Conservation (phyloP, 2,329 filamentous ascomycete genomes). For the Epichloe uncinata region DNA sequence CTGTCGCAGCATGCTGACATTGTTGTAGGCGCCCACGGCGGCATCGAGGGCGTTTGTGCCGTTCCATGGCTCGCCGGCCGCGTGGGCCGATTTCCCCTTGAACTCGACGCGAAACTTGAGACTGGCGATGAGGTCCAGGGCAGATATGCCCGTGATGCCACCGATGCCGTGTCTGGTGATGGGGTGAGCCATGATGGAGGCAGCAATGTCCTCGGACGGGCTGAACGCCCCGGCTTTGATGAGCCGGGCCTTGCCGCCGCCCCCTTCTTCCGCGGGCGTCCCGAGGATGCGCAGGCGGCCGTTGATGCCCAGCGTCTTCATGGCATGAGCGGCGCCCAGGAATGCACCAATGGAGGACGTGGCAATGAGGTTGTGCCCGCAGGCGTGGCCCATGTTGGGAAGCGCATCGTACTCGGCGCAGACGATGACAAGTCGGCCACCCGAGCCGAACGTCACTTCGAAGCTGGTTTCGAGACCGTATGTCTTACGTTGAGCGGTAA, state of each 20-base stretch:
- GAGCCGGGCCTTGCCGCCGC: slow-evolving; percentile 23
- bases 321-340: slow-evolving; percentile 20
- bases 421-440: slow-evolving; percentile 20
- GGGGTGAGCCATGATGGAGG: slow-evolving; percentile 18
- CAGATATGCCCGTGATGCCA: not conserved
- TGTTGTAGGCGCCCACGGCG: slow-evolving; percentile 21
- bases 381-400: slow-evolving; percentile 30
- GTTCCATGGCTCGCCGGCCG: slow-evolving; percentile 23
- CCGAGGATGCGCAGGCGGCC: slow-evolving; percentile 27
- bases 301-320: slow-evolving; percentile 15
- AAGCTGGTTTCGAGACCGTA: slow-evolving; percentile 23
- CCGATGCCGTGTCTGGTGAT: slow-evolving; percentile 1
- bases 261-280: slow-evolving; percentile 29
- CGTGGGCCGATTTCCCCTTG: slow-evolving; percentile 22
- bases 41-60: slow-evolving; percentile 26
- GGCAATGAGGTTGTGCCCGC: slow-evolving; percentile 32
- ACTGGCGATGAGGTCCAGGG: slow-evolving; percentile 3
- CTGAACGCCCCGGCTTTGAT: slow-evolving; percentile 13
- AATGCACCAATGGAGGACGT: slow-evolving; percentile 26
- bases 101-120: slow-evolving; percentile 16
- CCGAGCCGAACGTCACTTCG: slow-evolving; percentile 15
- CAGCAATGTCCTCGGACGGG: slow-evolving; percentile 9
- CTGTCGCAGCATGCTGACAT: slow-evolving; percentile 23
- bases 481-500: slow-evolving; percentile 16
- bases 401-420: slow-evolving; percentile 32